phyloP scores from a whole-genome alignment of 352 stramenopile genomes.

The Pythium insidiosum region DNA sequence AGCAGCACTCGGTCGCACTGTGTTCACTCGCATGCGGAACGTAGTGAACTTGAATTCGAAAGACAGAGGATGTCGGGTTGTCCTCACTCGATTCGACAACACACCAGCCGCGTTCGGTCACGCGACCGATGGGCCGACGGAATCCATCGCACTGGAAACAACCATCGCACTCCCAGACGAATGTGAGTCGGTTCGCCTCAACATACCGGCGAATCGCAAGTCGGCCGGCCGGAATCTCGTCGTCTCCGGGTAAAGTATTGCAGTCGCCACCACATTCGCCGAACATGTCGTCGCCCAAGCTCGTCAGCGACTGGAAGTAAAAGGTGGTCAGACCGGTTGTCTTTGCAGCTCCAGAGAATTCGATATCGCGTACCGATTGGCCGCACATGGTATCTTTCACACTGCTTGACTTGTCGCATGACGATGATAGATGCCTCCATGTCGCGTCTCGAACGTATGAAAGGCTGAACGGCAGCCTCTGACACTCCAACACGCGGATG shows the following conservation, averaged over 20 bases:
- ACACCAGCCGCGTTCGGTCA: conserved; percentile 12
- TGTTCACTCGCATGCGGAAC: neutral
- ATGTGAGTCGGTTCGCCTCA: conserved; percentile 7
- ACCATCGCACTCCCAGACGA: conserved; percentile 13
- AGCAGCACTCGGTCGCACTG: neutral
- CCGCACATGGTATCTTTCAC: neutral
- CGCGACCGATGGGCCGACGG: conserved; percentile 2
- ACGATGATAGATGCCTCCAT: conserved; percentile 3
- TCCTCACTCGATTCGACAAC: conserved; percentile 7
- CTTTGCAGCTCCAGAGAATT: too few species aligned
- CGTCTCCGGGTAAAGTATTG: neutral
- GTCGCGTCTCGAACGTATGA: conserved; percentile 1
- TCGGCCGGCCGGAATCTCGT: neutral
- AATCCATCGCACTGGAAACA: conserved; percentile 11
- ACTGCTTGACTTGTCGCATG: neutral
- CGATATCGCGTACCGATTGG: conserved; percentile 3
- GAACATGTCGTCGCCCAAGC: conserved; percentile 6
- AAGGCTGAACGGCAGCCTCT: conserved; percentile 4
- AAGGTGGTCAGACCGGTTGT: too few species aligned
- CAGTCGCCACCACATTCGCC: conserved; percentile 10
- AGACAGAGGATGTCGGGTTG: neutral
- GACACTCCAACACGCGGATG: conserved; percentile 10
- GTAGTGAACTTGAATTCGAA: conserved; percentile 13
- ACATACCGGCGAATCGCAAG: conserved; percentile 9
- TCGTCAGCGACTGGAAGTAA: neutral